Conservation (phyloP, 306 rosid genomes). For the Medicago lupulina region DNA sequence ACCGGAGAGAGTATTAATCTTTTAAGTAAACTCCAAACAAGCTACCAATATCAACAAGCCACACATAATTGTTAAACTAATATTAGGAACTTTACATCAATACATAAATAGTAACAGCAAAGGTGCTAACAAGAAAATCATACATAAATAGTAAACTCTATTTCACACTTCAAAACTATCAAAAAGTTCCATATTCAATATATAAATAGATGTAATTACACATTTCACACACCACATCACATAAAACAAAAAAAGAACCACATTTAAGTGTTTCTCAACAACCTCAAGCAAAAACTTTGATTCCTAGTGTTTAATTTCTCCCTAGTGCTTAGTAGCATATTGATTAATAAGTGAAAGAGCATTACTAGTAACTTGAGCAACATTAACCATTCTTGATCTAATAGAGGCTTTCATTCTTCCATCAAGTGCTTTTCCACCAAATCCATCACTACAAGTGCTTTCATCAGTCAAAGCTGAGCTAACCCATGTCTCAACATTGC, state of each 20-base stretch:
- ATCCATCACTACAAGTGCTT: conserved; percentile 52
- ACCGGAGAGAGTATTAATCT: no score
- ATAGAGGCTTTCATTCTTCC: conserved; percentile 44
- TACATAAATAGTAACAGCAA: not conserved
- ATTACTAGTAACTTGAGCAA: conserved; percentile 59
- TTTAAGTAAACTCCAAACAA: not conserved
- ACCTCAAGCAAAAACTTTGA: not conserved
- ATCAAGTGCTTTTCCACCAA: conserved; percentile 42
- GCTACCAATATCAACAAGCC: not conserved
- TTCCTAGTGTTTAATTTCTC: not conserved
- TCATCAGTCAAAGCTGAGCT: conserved; percentile 52
- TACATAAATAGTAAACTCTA: not conserved
- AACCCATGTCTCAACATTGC: conserved; percentile 62
- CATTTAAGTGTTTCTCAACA: not conserved
- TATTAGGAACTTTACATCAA: not conserved
- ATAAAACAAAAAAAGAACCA: conserved; percentile 1
- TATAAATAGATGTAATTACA: conserved; percentile 2
- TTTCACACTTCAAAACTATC: conserved; percentile 32
- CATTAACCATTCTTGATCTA: conserved; percentile 45
- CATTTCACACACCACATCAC: conserved; percentile 5
- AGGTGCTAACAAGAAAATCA: not conserved
- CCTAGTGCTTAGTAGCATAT: conserved; percentile 46
- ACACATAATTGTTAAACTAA: not conserved
- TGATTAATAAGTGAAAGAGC: conserved; percentile 52
- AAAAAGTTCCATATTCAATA: conserved; percentile 11